phyloP scores from a whole-genome alignment of 2,329 filamentous ascomycete species.

The Davidsoniella virescens region DNA sequence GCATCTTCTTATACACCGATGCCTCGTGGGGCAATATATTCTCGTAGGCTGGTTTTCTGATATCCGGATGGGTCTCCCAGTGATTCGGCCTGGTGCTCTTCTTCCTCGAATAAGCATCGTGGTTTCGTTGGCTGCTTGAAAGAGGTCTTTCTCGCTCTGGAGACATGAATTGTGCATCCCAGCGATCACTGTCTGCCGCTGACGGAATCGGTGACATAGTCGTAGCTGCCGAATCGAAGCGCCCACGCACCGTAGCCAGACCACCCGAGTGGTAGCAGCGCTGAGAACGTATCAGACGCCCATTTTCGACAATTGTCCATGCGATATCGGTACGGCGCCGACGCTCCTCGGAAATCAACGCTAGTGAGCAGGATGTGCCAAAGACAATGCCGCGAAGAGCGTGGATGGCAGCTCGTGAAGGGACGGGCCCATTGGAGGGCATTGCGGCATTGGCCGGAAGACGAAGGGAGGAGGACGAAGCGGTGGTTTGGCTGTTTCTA shows the following conservation, averaged over 20 bases:
- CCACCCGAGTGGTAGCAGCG: constrained; percentile 13
- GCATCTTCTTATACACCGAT: neutral
- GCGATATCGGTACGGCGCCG: constrained; percentile 36
- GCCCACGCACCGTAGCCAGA: constrained; percentile 10
- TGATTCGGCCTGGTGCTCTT: no score
- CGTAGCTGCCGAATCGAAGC: constrained; percentile 3
- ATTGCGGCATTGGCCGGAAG: constrained; percentile 19
- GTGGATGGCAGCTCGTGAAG: constrained; percentile 38
- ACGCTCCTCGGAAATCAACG: constrained; percentile 38
- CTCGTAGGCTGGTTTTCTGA: neutral
- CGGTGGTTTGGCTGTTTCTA: no score
- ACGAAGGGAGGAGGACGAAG: no score
- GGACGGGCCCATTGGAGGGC: constrained; percentile 31
- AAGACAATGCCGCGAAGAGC: constrained; percentile 38
- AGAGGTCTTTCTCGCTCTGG: no score
- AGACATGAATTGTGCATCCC: neutral
- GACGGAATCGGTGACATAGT: neutral
- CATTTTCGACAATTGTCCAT: constrained; percentile 34
- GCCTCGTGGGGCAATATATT: neutral
- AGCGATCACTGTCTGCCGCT: neutral
- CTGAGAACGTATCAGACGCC: constrained; percentile 13
- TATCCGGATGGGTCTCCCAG: neutral
- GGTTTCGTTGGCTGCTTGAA: no score
- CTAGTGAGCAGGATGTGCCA: constrained; percentile 40
- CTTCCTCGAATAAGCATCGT: no score